Conservation (phyloP, 2,329 filamentous ascomycete genomes). For the Colletotrichum aenigma region DNA sequence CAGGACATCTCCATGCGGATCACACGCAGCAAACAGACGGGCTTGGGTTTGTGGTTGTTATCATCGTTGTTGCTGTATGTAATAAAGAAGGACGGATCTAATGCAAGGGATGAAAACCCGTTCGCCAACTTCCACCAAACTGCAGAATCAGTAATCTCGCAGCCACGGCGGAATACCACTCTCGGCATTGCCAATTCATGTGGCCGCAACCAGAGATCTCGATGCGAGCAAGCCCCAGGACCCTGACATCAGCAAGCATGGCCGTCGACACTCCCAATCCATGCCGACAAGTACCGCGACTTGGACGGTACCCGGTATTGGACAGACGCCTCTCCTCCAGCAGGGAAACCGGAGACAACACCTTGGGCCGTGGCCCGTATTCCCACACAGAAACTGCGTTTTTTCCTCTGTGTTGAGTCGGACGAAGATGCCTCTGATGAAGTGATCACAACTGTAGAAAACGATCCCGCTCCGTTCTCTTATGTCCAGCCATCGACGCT, state of each 20-base stretch:
- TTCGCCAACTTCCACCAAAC: background rate
- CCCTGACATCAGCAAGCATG: slow-evolving; percentile 18
- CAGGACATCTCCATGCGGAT: background rate
- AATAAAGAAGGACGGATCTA: background rate
- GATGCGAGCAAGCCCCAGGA: slow-evolving; percentile 17
- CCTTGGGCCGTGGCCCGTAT: slow-evolving; percentile 4
- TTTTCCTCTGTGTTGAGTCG: background rate
- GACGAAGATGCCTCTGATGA: background rate
- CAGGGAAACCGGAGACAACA: background rate
- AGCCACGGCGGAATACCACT: background rate
- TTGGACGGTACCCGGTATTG: background rate
- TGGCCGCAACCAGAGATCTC: slow-evolving; percentile 15
- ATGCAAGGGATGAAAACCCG: background rate
- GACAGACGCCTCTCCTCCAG: background rate
- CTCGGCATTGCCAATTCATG: background rate
- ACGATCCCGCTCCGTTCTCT: background rate
- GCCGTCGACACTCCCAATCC: background rate
- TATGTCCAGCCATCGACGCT: slow-evolving; percentile 14
- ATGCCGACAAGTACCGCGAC: slow-evolving; percentile 14
- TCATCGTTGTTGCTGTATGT: background rate
- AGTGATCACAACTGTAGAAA: slow-evolving; percentile 6
- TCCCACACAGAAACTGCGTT: slow-evolving; percentile 8
- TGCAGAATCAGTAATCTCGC: background rate
- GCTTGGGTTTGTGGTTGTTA: background rate
- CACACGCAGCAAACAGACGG: background rate